These are phyloP conservation scores for Erigeron philadelphicus DNA, from an alignment of 140 eudicot species.

Conservation along the genomic window DNA sequence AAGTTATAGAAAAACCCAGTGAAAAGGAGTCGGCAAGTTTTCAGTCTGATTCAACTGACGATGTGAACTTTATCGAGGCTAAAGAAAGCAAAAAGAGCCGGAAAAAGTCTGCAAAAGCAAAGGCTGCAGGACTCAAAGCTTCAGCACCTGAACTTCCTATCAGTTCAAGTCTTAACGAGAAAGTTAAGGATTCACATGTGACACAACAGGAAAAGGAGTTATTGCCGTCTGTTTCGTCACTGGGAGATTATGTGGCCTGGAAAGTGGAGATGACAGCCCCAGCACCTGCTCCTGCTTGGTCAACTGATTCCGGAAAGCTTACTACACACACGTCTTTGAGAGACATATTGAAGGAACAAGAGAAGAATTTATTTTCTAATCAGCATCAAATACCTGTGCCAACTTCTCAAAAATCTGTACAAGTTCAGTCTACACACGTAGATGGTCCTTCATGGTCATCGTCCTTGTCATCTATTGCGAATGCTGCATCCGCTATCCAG, in stretches of 20 bases:
- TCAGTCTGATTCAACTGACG: constrained; percentile 36
- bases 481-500: constrained; percentile 60
- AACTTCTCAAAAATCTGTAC: constrained; percentile 37
- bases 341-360: constrained; percentile 54
- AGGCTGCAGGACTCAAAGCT: constrained; percentile 55
- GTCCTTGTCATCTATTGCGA: constrained; percentile 41
- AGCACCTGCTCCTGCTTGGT: constrained; percentile 93
- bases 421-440: constrained; percentile 42
- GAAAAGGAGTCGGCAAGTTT: constrained; percentile 34
- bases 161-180: constrained; percentile 56
- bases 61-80: constrained; percentile 71
- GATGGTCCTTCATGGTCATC: constrained; percentile 50
- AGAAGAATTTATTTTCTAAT: constrained; percentile 41
- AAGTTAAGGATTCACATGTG: constrained; percentile 42
- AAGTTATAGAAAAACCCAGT: constrained; percentile 36
- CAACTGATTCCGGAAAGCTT: constrained; percentile 65
- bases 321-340: constrained; percentile 67
- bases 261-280: constrained; percentile 61
- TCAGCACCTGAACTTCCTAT: constrained; percentile 44
- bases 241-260: constrained; percentile 91
- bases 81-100: constrained; percentile 87
- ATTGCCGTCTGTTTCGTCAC: constrained; percentile 74
- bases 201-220: constrained; percentile 44
- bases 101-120: constrained; percentile 78
- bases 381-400: constrained; percentile 25